Evolutionary conservation across 2,329 filamentous ascomycete species (phyloP).

Genomic region (Aschersonia sp.): DNA sequence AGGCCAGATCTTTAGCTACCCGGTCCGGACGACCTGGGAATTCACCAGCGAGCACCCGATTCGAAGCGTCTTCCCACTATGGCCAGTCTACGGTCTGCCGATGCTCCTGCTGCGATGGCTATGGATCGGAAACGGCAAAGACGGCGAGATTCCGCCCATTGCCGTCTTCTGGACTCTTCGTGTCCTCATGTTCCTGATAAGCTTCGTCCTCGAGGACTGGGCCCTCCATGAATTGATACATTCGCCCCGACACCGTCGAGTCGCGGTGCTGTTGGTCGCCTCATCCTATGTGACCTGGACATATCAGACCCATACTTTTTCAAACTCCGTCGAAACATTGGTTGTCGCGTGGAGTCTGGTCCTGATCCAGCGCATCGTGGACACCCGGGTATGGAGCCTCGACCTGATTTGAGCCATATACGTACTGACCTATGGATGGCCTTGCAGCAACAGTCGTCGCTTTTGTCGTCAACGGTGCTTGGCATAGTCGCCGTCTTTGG

Average conservation of each 20-base stretch:
- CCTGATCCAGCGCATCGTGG: slow-evolving; percentile 72
- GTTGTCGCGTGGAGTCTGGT: slow-evolving; percentile 89
- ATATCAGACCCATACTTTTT: slow-evolving; percentile 96
- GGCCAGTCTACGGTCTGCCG: slow-evolving; percentile 86
- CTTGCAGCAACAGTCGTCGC: slow-evolving; percentile 54
- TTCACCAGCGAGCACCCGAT: slow-evolving; percentile 81
- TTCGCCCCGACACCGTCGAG: slow-evolving; percentile 53
- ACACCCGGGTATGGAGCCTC: slow-evolving; percentile 48
- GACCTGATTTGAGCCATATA: no score
- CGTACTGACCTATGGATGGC: slow-evolving; percentile 5
- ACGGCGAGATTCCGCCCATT: slow-evolving; percentile 65
- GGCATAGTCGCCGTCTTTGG: slow-evolving; percentile 74
- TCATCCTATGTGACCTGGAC: slow-evolving; percentile 99
- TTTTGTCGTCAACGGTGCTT: slow-evolving; percentile 62
- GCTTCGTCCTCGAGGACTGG: slow-evolving; percentile 97
- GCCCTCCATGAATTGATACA: slow-evolving; percentile 83
- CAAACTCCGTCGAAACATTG: slow-evolving; percentile 90
- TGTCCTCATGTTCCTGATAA: slow-evolving; percentile 82
- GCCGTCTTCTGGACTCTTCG: slow-evolving; percentile 82
- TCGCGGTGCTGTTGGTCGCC: slow-evolving; percentile 71
- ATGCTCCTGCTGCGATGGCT: slow-evolving; percentile 90
- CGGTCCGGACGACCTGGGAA: slow-evolving; percentile 85
- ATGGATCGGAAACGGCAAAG: slow-evolving; percentile 69
- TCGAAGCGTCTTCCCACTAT: slow-evolving; percentile 91
- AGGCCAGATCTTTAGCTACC: slow-evolving; percentile 91